These are phyloP conservation scores for Tylopilus microsporus DNA, from an alignment of 1,284 basidiomycete species.

Conservation along the genomic window DNA sequence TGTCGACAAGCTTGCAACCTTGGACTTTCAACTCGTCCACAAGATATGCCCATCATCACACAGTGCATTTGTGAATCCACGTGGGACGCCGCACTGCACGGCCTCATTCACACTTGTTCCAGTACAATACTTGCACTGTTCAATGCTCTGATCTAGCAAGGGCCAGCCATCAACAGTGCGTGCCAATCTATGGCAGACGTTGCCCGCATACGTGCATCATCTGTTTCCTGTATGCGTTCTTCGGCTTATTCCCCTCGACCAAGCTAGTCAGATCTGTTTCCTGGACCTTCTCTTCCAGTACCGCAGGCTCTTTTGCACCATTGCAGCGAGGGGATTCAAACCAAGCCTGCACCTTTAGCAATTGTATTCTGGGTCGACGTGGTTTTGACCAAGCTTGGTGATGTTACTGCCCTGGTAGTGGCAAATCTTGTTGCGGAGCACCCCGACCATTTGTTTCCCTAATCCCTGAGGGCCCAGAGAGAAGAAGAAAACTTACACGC, in stretches of 20 bases:
- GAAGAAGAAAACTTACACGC: slow-evolving; percentile 51
- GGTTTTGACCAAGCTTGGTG: slow-evolving; percentile 51
- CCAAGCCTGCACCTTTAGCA: slow-evolving; percentile 25
- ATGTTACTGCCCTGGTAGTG: slow-evolving; percentile 37
- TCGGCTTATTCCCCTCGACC: not conserved
- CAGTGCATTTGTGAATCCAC: not conserved
- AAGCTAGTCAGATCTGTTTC: slow-evolving; percentile 27
- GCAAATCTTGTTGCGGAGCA: slow-evolving; percentile 26
- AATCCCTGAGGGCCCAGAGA: slow-evolving; percentile 37
- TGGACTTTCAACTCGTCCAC: slow-evolving; percentile 30
- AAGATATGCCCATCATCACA: slow-evolving; percentile 19
- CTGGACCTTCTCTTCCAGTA: slow-evolving; percentile 46
- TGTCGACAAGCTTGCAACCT: slow-evolving; percentile 21
- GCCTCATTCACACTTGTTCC: slow-evolving; percentile 34
- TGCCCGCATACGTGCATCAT: slow-evolving; percentile 24
- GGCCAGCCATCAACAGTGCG: not conserved
- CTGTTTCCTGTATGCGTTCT: slow-evolving; percentile 5
- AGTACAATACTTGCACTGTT: slow-evolving; percentile 36
- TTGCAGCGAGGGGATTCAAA: slow-evolving; percentile 35
- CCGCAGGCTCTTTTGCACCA: slow-evolving; percentile 42
- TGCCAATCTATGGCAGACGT: slow-evolving; percentile 20
- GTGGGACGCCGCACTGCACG: slow-evolving; percentile 36
- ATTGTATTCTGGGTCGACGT: slow-evolving; percentile 61
- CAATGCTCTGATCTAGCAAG: slow-evolving; percentile 23
- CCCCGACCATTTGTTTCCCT: slow-evolving; percentile 18